Percentiles rank a stretch among this genome's conserved stretches.
These are phyloP conservation scores for Vitrella brassicaformis DNA, from an alignment of 73 alveolate genomes.

Conservation along the genomic window DNA sequence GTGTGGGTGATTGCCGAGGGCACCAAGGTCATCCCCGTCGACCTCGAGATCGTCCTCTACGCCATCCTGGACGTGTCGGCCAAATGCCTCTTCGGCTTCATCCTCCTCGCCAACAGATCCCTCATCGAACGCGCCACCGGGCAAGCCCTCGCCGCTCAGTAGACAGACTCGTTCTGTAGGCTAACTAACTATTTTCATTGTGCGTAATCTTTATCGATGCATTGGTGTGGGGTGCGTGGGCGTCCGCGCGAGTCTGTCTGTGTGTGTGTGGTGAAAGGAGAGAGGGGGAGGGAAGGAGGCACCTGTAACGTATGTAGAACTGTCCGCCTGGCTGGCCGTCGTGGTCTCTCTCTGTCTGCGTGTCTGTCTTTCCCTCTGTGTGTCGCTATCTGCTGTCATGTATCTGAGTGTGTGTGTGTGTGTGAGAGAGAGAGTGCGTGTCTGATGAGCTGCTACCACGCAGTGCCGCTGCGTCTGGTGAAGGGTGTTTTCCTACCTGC, in stretches of 20 bases:
- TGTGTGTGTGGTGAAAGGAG: not conserved
- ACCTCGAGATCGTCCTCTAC: slow-evolving; percentile 1
- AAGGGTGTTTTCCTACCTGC: too few relatives aligned
- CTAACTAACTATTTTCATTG: too few relatives aligned
- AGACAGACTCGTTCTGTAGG: too few relatives aligned
- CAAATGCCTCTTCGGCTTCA: slow-evolving; percentile 1
- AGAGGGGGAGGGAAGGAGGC: not conserved
- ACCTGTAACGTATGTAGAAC: not conserved
- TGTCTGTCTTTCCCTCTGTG: not conserved
- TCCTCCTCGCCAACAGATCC: slow-evolving; percentile 4
- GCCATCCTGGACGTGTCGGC: slow-evolving; percentile 6
- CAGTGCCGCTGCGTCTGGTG: too few relatives aligned
- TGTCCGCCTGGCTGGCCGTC: not conserved
- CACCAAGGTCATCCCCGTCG: not conserved
- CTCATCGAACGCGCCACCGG: not conserved
- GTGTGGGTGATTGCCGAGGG: not conserved
- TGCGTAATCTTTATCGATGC: too few relatives aligned
- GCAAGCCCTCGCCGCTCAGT: not conserved
- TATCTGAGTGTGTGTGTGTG: too few relatives aligned
- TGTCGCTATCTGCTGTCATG: slow-evolving; percentile 7
- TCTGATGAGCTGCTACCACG: too few relatives aligned
- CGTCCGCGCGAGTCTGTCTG: not conserved
- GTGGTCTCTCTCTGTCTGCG: not conserved
- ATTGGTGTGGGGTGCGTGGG: not conserved
- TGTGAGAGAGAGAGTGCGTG: too few relatives aligned